Evolutionary conservation across 2,329 filamentous ascomycete species (phyloP), one percentile per base, ranked within the genome.

Genomic region (Epichloe festucae): DNA sequence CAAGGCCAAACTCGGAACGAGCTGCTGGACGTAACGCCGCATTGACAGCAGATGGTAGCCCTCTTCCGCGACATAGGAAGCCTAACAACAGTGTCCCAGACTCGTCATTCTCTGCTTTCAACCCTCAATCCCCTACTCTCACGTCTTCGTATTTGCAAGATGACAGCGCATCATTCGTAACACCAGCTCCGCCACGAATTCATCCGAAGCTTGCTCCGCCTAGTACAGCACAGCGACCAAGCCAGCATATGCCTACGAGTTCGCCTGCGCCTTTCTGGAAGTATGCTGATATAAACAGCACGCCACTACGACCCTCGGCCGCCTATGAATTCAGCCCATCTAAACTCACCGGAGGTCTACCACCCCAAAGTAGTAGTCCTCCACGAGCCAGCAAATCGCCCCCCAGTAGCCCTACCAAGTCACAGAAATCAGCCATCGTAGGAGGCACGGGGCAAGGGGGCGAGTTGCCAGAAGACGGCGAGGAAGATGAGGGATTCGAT

Each of bases 201-300:
- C 81, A 87, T 55, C 87, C 87, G 34, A 80, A 79, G 58, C 75
- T 91, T 41, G 86, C 84, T 1, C 88, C 88, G 34, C 87, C 87
- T 0, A 89, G 85, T 60, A 91, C 87, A 5, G 81, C 85, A 5
- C 85, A 90, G 63, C 76, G 87, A 51, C 88, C 88, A 10, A 90
- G 85, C 62, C 85, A 89, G 61, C 87, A 89, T 65, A 89, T 91
- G 78, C 86, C 87, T 36, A 89, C 88, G 45, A 89, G 84, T 59
- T 89, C 85, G 35, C 88, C 88, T 0, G 88, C 88, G 1, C 87
- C 87, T 0, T 93, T 94, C 66, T 94, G 88, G 88, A 89, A 87
- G 65, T 93, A 87, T 66, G 82, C 85, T 41, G 85, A 89, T 57
- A 78, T 88, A 53, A 78, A 79, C 27, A 87, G 82, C 65, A 90